Evolutionary conservation across 2,329 filamentous ascomycete species (phyloP).

Genomic region (Verticillium nonalfalfae): DNA sequence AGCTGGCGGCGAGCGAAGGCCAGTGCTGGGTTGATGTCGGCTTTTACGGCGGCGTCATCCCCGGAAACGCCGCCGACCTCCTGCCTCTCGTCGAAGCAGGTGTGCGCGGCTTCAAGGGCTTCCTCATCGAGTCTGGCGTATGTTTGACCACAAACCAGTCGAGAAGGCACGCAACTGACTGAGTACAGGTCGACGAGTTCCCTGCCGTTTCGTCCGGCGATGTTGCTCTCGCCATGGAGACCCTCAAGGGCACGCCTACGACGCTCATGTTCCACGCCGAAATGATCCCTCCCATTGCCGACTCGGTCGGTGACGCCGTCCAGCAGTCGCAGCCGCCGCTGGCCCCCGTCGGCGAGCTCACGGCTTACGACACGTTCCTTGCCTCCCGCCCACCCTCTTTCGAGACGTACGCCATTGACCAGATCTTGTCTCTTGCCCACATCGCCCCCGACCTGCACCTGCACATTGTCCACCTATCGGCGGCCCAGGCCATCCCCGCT

Average conservation of each 20-base stretch:
- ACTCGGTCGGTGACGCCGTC: slow-evolving; percentile 72
- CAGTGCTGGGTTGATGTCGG: slow-evolving; percentile 99
- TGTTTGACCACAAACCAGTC: slow-evolving; percentile 20
- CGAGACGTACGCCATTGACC: slow-evolving; percentile 83
- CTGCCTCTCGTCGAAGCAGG: slow-evolving; percentile 76
- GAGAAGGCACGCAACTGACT: slow-evolving; percentile 6
- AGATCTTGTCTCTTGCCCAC: slow-evolving; percentile 77
- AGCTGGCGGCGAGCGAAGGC: slow-evolving; percentile 73
- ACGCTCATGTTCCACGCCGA: slow-evolving; percentile 99
- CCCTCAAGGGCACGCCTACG: slow-evolving; percentile 73
- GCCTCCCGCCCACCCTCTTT: slow-evolving; percentile 83
- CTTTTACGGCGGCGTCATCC: slow-evolving; percentile 92
- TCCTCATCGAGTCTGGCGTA: slow-evolving; percentile 94
- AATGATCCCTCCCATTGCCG: slow-evolving; percentile 85
- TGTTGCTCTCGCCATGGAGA: slow-evolving; percentile 72
- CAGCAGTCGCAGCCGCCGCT: slow-evolving; percentile 64
- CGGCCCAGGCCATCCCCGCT: slow-evolving; percentile 80
- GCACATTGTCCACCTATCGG: slow-evolving; percentile 90
- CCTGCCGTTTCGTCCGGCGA: slow-evolving; percentile 79
- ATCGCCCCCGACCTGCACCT: slow-evolving; percentile 76
- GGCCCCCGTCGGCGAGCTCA: slow-evolving; percentile 64
- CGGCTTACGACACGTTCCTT: slow-evolving; percentile 83
- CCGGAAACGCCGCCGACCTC: slow-evolving; percentile 77
- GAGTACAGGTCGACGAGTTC: slow-evolving; percentile 78
- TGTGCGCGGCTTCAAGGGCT: slow-evolving; percentile 94